Percentiles rank a stretch among this genome's conserved stretches.
Conservation (phyloP, 1,284 basidiomycete species). For the Puccinia novopanici region DNA sequence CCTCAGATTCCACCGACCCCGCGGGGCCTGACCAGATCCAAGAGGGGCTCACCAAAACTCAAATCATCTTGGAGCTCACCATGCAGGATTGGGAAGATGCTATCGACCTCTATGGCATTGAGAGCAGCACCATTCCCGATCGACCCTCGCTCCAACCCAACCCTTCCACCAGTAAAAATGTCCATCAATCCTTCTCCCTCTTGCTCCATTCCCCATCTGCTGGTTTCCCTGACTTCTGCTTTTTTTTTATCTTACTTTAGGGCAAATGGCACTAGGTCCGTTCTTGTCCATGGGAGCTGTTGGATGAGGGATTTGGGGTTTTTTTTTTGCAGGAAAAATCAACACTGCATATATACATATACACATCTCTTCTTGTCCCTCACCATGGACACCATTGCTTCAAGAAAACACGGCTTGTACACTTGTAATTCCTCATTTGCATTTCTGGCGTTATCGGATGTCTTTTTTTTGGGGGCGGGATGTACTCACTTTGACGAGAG, state of each 20-base stretch:
- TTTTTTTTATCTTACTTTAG: too few species aligned
- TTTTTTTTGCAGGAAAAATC: too few species aligned
- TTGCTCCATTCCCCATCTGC: neutral
- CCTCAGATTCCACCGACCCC: slow-evolving; percentile 29
- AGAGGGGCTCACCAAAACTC: slow-evolving; percentile 65
- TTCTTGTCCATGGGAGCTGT: neutral
- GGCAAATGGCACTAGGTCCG: slow-evolving; percentile 5
- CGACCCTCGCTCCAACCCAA: slow-evolving; percentile 49
- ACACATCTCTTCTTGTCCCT: too few species aligned
- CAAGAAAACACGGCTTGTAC: too few species aligned
- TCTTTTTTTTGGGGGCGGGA: too few species aligned
- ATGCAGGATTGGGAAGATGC: slow-evolving; percentile 78
- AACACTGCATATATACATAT: too few species aligned
- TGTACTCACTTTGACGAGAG: too few species aligned
- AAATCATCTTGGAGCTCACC: slow-evolving; percentile 83
- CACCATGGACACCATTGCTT: too few species aligned
- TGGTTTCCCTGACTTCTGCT: neutral
- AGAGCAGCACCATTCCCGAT: slow-evolving; percentile 62
- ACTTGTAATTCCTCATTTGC: too few species aligned
- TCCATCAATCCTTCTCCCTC: neutral
- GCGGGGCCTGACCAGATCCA: neutral
- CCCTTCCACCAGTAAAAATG: neutral
- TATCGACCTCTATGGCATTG: slow-evolving; percentile 77
- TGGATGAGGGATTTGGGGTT: too few species aligned
- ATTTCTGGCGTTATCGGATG: too few species aligned